Base-by-base conservation (phyloP, 2,329 filamentous ascomycete species). In the Phialophora verrucosa region DNA sequence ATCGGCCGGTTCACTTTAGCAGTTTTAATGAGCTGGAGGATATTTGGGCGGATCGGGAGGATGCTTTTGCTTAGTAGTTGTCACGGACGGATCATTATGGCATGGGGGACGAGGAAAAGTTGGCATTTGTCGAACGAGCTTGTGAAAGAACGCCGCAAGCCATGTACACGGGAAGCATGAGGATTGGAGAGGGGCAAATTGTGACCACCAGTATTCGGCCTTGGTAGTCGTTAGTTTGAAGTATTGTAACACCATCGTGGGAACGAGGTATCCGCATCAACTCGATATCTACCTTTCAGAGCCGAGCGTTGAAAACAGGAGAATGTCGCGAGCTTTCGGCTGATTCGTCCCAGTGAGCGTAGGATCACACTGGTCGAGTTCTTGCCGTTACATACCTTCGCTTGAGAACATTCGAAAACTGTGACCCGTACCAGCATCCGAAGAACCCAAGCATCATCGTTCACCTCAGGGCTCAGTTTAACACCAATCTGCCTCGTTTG, bases 21-120 rank as follows among this genome's bases (percentile, higher is more conserved):
- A 97, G 93, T 79, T 99, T 99, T 81, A 92, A 93, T 0, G 94
- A 99, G 83, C 80, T 99, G 77, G 95, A 99, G 81, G 94, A 99
- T 79, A 91, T 96, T 50, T 96, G 93, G 88, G 93, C 97, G 55
- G 95, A 99, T 78, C 85, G 93, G 74, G 88, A 88, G 70, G 94
- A 99, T 82, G 94, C 93, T 78, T 96, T 99, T 82, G 94, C 92
- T 73, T 98, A 86, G 84, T 20, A 0, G 6, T 44, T 44, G 17
- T n/a, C 38, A n/a, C 38, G 17, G 17, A 17, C 2, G 14, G 35
- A n/a, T n/a, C n/a, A n/a, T n/a, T 42, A 17, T 6, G 12, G 35
- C 14, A 4, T 11, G 32, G 35, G 7, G 35, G 6, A 44, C 6
- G 38, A 44, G 35, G 35, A 44, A 44, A n/a, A 44, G 14, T 8